Evolutionary conservation across 2,329 filamentous ascomycete genomes (phyloP).

Genomic region (Fulvia fulva): DNA sequence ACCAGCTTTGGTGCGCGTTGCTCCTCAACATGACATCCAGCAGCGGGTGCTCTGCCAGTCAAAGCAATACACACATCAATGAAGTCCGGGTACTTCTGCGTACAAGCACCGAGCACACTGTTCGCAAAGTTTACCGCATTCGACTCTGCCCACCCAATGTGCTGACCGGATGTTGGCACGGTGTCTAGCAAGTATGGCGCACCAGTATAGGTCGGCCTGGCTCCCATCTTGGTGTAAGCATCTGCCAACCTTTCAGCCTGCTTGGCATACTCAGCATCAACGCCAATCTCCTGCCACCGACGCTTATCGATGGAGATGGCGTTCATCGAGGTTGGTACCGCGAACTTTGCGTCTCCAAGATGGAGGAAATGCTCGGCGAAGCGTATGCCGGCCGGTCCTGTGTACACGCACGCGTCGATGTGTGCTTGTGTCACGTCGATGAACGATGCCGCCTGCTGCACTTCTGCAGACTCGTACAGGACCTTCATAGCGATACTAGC

Average conservation of each 20-base stretch:
- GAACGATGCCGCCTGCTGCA: slow-evolving; percentile 35
- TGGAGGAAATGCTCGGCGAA: slow-evolving; percentile 37
- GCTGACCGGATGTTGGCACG: slow-evolving; percentile 36
- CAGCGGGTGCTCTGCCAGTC: slow-evolving; percentile 38
- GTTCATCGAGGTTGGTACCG: slow-evolving; percentile 42
- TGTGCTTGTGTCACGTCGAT: slow-evolving; percentile 41
- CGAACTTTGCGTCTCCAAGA: slow-evolving; percentile 36
- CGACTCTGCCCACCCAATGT: slow-evolving; percentile 45
- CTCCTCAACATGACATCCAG: slow-evolving; percentile 28
- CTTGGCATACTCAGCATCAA: slow-evolving; percentile 30
- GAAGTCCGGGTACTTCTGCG: slow-evolving; percentile 46
- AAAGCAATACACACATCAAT: slow-evolving; percentile 44
- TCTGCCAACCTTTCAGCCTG: slow-evolving; percentile 36
- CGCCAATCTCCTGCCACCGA: slow-evolving; percentile 39
- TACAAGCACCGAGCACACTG: slow-evolving; percentile 44
- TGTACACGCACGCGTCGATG: slow-evolving; percentile 43
- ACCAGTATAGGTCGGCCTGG: slow-evolving; percentile 42
- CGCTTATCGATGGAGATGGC: slow-evolving; percentile 43
- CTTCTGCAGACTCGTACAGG: slow-evolving; percentile 35
- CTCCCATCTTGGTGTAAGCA: slow-evolving; percentile 41
- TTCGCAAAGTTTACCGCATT: slow-evolving; percentile 48
- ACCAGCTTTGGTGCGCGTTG: slow-evolving; percentile 18
- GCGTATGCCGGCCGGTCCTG: slow-evolving; percentile 37
- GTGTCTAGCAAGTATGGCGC: slow-evolving; percentile 42
- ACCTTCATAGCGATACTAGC: slow-evolving; percentile 38